Evolutionary conservation across 2,329 filamentous ascomycete species (phyloP).

Genomic region (Colletotrichum filicis): DNA sequence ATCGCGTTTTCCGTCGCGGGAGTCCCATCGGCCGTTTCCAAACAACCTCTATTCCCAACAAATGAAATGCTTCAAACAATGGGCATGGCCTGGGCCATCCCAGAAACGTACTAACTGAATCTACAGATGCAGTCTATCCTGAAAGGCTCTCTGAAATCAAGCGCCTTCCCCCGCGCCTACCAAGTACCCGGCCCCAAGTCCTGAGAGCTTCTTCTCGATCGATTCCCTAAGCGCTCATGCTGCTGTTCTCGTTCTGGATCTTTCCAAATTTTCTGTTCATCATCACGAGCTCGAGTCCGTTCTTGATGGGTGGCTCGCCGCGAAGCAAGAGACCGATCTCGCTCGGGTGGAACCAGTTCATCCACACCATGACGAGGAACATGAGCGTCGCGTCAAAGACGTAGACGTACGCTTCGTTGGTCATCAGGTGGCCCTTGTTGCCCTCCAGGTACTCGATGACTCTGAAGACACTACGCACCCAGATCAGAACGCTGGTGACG

Average conservation of each 20-base stretch:
- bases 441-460: constrained; percentile 59
- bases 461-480: constrained; percentile 57
- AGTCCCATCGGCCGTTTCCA: too few species aligned
- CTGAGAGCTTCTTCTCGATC: neutral
- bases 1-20: neutral
- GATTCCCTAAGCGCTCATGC: constrained; percentile 7
- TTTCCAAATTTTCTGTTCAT: constrained; percentile 3
- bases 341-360: constrained; percentile 35
- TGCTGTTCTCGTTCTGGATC: constrained; percentile 10
- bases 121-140: neutral
- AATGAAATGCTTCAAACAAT: neutral
- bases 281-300: constrained; percentile 26
- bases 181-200: neutral
- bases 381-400: constrained; percentile 56
- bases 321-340: constrained; percentile 30
- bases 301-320: constrained; percentile 26
- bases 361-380: constrained; percentile 49
- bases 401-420: constrained; percentile 54
- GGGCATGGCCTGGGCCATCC: neutral
- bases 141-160: neutral
- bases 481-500: constrained; percentile 50
- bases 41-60: neutral
- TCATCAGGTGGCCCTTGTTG: constrained; percentile 51
- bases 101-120: neutral
- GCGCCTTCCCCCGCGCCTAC: neutral